Conservation (phyloP, 352 stramenopile species). For the Plasmopara muralis region DNA sequence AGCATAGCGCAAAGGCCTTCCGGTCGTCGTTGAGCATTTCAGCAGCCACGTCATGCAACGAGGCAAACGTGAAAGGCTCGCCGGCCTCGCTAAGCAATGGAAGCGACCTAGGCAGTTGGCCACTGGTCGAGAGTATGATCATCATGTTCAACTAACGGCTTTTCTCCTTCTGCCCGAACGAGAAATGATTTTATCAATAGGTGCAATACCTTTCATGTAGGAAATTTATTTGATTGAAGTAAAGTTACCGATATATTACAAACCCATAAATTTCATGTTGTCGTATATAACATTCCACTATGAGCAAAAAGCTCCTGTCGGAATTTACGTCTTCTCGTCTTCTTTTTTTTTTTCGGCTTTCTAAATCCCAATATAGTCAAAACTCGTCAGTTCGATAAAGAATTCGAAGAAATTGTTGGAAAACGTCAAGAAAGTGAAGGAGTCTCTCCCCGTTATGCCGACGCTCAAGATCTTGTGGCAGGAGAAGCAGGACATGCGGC, state of each 20-base stretch:
- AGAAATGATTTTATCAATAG: neutral
- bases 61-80: constrained; percentile 19
- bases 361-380: neutral
- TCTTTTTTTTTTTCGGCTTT: neutral
- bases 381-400: neutral
- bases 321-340: neutral
- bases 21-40: constrained; percentile 18
- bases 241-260: neutral
- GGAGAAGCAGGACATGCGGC: constrained; percentile 80
- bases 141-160: neutral
- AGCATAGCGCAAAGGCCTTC: constrained; percentile 29
- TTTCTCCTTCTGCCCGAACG: neutral
- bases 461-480: constrained; percentile 83
- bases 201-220: neutral
- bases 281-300: too few species aligned
- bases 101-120: constrained; percentile 2
- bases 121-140: constrained; percentile 18
- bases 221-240: neutral
- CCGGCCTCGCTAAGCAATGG: constrained; percentile 19
- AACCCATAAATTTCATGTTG: neutral
- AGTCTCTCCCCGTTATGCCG: constrained; percentile 34
- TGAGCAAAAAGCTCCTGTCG: too few species aligned
- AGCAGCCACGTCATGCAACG: constrained; percentile 18
- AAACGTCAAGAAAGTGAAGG: neutral
- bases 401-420: neutral